phyloP scores from a whole-genome alignment of 116 monocot genomes.

The Zostera marina region DNA sequence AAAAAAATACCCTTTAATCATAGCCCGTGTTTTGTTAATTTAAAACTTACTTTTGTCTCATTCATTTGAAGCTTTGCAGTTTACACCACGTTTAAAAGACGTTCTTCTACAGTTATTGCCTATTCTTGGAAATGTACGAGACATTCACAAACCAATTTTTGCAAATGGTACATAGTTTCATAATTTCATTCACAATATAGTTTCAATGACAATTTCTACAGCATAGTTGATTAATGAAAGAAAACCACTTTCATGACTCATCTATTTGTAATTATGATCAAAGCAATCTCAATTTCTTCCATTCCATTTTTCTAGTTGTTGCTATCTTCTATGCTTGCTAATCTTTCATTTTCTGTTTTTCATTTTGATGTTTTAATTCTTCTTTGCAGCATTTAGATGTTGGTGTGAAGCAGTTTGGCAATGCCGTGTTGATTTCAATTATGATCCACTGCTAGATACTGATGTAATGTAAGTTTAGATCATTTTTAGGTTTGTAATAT shows the following conservation, averaged over 20 bases:
- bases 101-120: conserved; percentile 79
- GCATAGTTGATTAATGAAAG: neutral
- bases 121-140: conserved; percentile 74
- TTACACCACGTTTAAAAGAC: conserved; percentile 72
- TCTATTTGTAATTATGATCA: neutral
- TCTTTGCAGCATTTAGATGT: conserved; percentile 66
- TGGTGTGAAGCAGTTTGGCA: conserved; percentile 88
- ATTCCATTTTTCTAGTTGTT: neutral
- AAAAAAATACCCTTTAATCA: neutral
- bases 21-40: neutral
- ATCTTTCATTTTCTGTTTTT: neutral
- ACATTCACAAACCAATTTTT: conserved; percentile 68
- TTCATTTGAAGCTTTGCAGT: conserved; percentile 64
- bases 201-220: neutral
- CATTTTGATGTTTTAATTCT: conserved; percentile 2
- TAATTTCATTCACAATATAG: neutral
- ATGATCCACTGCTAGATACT: conserved; percentile 47
- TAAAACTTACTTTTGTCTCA: conserved; percentile 5
- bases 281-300: neutral
- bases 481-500: conserved; percentile 1
- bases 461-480: conserved; percentile 66
- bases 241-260: neutral
- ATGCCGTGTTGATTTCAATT: conserved; percentile 42
- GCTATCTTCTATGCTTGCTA: neutral
- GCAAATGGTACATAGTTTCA: conserved; percentile 63